phyloP scores from a whole-genome alignment of 2,329 filamentous ascomycete genomes.

The Dendrostoma leiphaemia region DNA sequence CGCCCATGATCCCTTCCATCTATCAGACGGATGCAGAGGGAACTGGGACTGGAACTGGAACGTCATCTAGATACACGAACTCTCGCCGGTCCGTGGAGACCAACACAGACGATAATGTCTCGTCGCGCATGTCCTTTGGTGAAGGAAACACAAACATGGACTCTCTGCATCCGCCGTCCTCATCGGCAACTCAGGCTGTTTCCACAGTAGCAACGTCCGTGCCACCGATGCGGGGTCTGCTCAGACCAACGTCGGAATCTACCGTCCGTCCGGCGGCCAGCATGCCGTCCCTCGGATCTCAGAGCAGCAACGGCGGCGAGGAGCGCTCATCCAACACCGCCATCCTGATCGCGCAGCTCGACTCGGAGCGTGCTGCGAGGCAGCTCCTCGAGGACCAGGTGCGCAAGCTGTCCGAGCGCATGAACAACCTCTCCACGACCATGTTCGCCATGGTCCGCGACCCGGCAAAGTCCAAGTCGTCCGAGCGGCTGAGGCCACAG shows the following conservation, averaged over 20 bases:
- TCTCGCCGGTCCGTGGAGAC: constrained; percentile 35
- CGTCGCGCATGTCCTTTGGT: constrained; percentile 43
- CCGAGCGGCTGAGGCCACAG: constrained; percentile 24
- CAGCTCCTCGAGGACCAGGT: constrained; percentile 56
- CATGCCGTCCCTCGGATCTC: constrained; percentile 36
- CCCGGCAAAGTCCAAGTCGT: constrained; percentile 33
- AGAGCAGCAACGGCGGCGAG: constrained; percentile 23
- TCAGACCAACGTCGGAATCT: constrained; percentile 41
- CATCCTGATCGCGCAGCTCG: constrained; percentile 49
- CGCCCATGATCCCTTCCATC: constrained; percentile 29
- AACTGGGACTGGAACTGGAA: neutral
- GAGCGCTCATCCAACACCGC: constrained; percentile 44
- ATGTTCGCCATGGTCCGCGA: constrained; percentile 36
- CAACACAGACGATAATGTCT: constrained; percentile 19
- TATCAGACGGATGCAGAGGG: constrained; percentile 24
- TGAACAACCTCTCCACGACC: constrained; percentile 44
- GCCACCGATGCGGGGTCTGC: constrained; percentile 22
- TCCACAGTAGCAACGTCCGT: constrained; percentile 15
- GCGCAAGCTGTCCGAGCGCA: constrained; percentile 47
- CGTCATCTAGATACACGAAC: neutral
- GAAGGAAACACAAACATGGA: constrained; percentile 45
- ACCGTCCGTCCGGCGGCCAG: constrained; percentile 48
- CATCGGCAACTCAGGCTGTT: constrained; percentile 28
- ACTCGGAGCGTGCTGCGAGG: constrained; percentile 55
- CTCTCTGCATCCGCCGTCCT: constrained; percentile 37